Percentiles rank a stretch among this genome's conserved stretches.
Conservation (phyloP, 108 stramenopile species). For the Fistulifera solaris region DNA sequence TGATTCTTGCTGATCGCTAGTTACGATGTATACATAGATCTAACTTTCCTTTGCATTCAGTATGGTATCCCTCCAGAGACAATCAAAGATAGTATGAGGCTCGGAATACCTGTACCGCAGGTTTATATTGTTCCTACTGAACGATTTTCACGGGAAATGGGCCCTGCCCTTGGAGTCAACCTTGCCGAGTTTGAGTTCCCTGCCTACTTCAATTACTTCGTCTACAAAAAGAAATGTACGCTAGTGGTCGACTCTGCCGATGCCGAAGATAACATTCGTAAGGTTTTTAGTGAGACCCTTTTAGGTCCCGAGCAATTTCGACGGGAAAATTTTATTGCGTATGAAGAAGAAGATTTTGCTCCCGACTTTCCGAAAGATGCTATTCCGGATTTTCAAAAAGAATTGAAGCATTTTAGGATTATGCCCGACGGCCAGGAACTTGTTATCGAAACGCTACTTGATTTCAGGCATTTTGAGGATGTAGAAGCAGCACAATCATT, state of each 20-base stretch:
- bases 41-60: slow-evolving; percentile 20
- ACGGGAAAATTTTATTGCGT: slow-evolving; percentile 31
- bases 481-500: background rate
- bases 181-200: slow-evolving; percentile 96
- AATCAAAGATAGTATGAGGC: slow-evolving; percentile 89
- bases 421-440: slow-evolving; percentile 77
- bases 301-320: slow-evolving; percentile 75
- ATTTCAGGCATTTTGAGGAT: slow-evolving; percentile 70
- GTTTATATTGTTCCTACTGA: slow-evolving; percentile 90
- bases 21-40: background rate
- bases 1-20: background rate
- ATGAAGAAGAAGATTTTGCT: slow-evolving; percentile 76
- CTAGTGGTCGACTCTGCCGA: slow-evolving; percentile 77
- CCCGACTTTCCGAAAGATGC: slow-evolving; percentile 64
- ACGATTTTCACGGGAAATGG: slow-evolving; percentile 84
- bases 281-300: slow-evolving; percentile 79
- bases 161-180: slow-evolving; percentile 85
- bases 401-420: slow-evolving; percentile 77
- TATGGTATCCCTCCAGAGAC: slow-evolving; percentile 95
- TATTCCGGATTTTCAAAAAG: slow-evolving; percentile 83
- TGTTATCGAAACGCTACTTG: slow-evolving; percentile 61
- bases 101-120: slow-evolving; percentile 74
- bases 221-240: slow-evolving; percentile 73
- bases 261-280: slow-evolving; percentile 71
- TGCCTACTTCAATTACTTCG: slow-evolving; percentile 93